These are phyloP conservation scores for Cladosporium halotolerans DNA, from an alignment of 2,329 filamentous ascomycete genomes.

Conservation along the genomic window DNA sequence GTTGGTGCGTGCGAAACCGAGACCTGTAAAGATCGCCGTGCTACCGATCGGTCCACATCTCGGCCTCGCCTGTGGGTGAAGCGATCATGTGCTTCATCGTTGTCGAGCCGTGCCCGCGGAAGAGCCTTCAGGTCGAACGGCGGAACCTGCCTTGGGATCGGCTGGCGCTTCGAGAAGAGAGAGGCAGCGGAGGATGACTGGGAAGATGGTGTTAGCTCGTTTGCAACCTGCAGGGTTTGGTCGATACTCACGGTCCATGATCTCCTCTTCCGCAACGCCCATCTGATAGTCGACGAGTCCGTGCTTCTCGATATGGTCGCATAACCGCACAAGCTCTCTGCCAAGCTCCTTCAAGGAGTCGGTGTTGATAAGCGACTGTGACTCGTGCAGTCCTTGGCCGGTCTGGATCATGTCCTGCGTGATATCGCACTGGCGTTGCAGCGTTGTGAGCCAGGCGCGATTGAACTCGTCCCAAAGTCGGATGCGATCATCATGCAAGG, in stretches of 20 bases:
- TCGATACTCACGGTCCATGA: conserved; percentile 64
- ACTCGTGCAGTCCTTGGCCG: conserved; percentile 48
- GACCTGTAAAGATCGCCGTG: too few relatives aligned
- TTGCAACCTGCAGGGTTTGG: neutral
- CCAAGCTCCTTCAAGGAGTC: conserved; percentile 72
- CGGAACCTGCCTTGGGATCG: neutral
- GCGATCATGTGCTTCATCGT: neutral
- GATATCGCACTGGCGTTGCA: conserved; percentile 78
- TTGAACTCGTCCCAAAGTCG: conserved; percentile 94
- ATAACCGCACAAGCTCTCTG: conserved; percentile 72
- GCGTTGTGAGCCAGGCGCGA: conserved; percentile 76
- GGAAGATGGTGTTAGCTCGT: neutral
- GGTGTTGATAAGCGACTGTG: conserved; percentile 60
- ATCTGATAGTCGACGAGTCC: conserved; percentile 98
- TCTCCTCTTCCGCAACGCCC: conserved; percentile 91
- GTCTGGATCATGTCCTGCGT: conserved; percentile 54
- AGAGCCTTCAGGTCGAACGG: conserved; percentile 6
- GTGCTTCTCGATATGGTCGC: conserved; percentile 79
- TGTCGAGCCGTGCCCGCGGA: neutral
- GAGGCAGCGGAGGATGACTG: conserved; percentile 14
- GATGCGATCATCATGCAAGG: conserved; percentile 67
- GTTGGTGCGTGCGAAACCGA: neutral
- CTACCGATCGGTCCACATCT: too few relatives aligned
- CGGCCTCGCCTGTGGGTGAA: too few relatives aligned
- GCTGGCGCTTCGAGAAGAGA: conserved; percentile 7